phyloP scores from a whole-genome alignment of 2,329 filamentous ascomycete species.

The Esteya vermicola region DNA sequence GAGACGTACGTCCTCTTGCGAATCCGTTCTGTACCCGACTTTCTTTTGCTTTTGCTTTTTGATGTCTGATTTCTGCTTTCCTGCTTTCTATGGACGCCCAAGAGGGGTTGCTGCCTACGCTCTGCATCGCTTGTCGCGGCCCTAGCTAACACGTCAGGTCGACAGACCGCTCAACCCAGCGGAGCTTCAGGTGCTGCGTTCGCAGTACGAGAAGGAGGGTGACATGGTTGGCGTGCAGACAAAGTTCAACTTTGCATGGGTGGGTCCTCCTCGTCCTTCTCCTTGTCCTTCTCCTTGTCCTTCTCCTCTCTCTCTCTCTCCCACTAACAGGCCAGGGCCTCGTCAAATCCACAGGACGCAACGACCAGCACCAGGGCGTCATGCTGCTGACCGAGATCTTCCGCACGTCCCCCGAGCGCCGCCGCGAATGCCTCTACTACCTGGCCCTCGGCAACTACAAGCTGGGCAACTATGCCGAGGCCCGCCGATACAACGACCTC shows the following conservation, averaged over 20 bases:
- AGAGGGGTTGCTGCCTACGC: too few relatives aligned
- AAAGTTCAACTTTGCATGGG: constrained; percentile 99
- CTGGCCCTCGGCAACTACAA: constrained; percentile 96
- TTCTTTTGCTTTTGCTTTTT: too few relatives aligned
- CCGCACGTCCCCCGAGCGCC: constrained; percentile 78
- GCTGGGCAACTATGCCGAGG: constrained; percentile 92
- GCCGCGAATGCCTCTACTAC: constrained; percentile 97
- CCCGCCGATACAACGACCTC: constrained; percentile 84
- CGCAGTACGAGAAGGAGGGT: constrained; percentile 95
- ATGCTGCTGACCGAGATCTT: constrained; percentile 94
- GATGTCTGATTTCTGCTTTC: too few relatives aligned
- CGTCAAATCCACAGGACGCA: constrained; percentile 76
- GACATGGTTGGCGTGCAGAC: constrained; percentile 95
- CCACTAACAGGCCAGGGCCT: constrained; percentile 49
- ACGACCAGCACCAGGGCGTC: constrained; percentile 88
- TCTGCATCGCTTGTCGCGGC: background rate
- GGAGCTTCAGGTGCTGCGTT: constrained; percentile 81
- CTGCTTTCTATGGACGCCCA: too few relatives aligned
- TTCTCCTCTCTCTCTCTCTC: background rate
- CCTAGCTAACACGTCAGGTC: background rate
- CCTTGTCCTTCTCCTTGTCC: background rate
- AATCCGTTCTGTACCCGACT: too few relatives aligned
- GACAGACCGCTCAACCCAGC: constrained; percentile 72
- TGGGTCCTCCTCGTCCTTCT: constrained; percentile 25
- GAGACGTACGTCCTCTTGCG: constrained; percentile 67